A percentile compares a stretch with the other conserved stretches of the same genome.
phyloP scores from a whole-genome alignment of 2,329 filamentous ascomycete genomes.

The Trichoderma polysporum region DNA sequence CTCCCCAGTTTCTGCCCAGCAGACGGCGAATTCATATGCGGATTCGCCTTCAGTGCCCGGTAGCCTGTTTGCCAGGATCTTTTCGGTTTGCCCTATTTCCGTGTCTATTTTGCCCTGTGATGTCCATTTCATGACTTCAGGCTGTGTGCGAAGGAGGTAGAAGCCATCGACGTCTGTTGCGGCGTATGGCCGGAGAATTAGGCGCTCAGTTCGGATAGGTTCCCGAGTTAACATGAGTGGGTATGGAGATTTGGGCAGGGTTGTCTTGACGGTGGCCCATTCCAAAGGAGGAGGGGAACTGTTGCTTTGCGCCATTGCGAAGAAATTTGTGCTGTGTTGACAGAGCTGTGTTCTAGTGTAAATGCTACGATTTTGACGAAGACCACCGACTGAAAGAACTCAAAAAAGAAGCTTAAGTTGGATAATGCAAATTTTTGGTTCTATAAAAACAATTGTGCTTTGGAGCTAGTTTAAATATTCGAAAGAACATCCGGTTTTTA shows the following conservation, averaged over 20 bases:
- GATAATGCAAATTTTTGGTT: neutral
- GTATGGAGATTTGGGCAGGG: conserved; percentile 46
- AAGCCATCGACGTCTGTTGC: conserved; percentile 51
- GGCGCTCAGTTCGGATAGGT: conserved; percentile 50
- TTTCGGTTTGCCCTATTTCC: conserved; percentile 44
- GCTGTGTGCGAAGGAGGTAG: conserved; percentile 54
- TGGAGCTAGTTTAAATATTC: neutral
- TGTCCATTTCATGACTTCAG: conserved; percentile 64
- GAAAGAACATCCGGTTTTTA: neutral
- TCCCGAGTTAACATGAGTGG: conserved; percentile 41
- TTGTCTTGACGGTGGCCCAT: conserved; percentile 48
- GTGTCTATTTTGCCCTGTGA: conserved; percentile 42
- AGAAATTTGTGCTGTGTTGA: neutral
- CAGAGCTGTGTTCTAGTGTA: neutral
- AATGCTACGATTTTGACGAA: neutral
- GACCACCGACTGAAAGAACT: neutral
- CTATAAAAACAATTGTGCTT: neutral
- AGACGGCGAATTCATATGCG: conserved; percentile 59
- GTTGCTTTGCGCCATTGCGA: conserved; percentile 25
- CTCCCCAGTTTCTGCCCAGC: conserved; percentile 45
- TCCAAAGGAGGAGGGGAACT: conserved; percentile 26
- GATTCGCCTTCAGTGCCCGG: conserved; percentile 45
- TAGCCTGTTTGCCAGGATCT: conserved; percentile 41
- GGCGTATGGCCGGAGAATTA: conserved; percentile 53
- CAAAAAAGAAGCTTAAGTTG: neutral